Evolutionary conservation across 768 basidiomycete species (phyloP).

Genomic region (Lactarius psammicola): DNA sequence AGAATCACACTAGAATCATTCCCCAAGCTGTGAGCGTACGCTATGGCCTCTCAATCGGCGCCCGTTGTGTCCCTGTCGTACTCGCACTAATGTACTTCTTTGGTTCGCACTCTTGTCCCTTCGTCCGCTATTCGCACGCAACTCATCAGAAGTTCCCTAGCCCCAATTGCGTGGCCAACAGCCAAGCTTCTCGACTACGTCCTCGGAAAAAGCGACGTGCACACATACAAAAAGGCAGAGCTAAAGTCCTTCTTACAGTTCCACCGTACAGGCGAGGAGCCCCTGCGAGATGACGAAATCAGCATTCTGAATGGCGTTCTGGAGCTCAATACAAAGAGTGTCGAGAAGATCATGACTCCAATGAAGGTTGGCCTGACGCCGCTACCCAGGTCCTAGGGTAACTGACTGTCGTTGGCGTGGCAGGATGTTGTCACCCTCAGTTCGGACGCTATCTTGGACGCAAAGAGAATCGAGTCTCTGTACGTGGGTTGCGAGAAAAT

Average conservation of each 20-base stretch:
- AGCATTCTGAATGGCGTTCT: slow-evolving; percentile 77
- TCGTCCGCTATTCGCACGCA: neutral
- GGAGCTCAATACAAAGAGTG: slow-evolving; percentile 74
- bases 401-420: neutral
- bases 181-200: slow-evolving; percentile 74
- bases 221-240: slow-evolving; percentile 79
- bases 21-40: slow-evolving; percentile 71
- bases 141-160: slow-evolving; percentile 28
- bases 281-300: slow-evolving; percentile 78
- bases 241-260: slow-evolving; percentile 66
- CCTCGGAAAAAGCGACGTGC: slow-evolving; percentile 69
- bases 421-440: slow-evolving; percentile 83
- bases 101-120: slow-evolving; percentile 35
- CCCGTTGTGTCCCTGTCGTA: slow-evolving; percentile 51
- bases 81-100: slow-evolving; percentile 50
- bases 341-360: slow-evolving; percentile 53
- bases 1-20: slow-evolving; percentile 47
- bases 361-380: slow-evolving; percentile 41
- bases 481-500: slow-evolving; percentile 36
- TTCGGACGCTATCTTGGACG: slow-evolving; percentile 75
- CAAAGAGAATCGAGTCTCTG: slow-evolving; percentile 75
- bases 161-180: slow-evolving; percentile 58
- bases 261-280: slow-evolving; percentile 74
- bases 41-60: slow-evolving; percentile 59
- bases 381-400: neutral